A percentile compares a stretch with the other conserved stretches of the same genome.
These are phyloP conservation scores for Paraconiothyrium brasiliense DNA, from an alignment of 2,329 filamentous ascomycete genomes.

Conservation along the genomic window DNA sequence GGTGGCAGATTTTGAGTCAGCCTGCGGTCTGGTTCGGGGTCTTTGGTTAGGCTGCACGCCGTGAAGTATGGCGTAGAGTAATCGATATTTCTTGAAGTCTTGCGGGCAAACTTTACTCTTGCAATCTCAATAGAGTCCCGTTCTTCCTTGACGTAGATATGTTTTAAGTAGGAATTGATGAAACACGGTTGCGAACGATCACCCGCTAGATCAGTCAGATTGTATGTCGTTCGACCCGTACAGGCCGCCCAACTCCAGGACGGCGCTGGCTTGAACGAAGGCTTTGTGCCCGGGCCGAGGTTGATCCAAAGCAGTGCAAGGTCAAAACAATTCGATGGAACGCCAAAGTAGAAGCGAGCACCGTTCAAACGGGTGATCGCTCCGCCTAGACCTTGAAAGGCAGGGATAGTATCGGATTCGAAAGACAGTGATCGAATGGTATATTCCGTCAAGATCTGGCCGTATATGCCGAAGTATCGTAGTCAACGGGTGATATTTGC, in stretches of 20 bases:
- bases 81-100: no score
- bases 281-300: not conserved
- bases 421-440: not conserved
- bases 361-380: not conserved
- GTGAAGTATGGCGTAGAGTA: not conserved
- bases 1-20: not conserved
- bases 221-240: not conserved
- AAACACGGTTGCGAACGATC: not conserved
- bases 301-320: conserved; percentile 8
- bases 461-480: conserved; percentile 3
- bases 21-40: not conserved
- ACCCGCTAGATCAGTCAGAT: not conserved
- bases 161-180: not conserved
- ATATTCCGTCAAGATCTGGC: not conserved
- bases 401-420: not conserved
- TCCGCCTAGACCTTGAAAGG: conserved; percentile 2
- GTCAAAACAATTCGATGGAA: conserved; percentile 3
- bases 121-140: not conserved
- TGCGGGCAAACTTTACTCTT: not conserved
- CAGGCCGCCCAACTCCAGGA: conserved; percentile 3
- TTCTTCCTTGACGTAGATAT: not conserved
- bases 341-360: conserved; percentile 1
- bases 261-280: not conserved
- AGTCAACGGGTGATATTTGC: not conserved
- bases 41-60: not conserved